Evolutionary conservation across 106 monocot genomes (phyloP).

Genomic region (Iris macrosiphon): DNA sequence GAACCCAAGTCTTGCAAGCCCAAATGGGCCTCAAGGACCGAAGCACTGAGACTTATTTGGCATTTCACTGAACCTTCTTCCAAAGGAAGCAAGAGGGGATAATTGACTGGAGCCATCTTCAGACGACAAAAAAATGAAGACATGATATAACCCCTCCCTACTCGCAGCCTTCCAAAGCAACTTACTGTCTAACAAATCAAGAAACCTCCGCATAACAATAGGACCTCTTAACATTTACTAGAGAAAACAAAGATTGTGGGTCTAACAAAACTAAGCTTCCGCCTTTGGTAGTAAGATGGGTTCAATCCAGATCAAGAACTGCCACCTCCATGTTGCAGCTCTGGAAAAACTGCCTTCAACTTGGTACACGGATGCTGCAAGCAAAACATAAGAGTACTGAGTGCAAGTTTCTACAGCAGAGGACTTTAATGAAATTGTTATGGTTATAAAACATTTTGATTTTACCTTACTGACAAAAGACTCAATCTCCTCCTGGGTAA

Average conservation of each 20-base stretch:
- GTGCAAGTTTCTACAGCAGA: neutral
- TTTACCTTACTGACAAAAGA: constrained; percentile 19
- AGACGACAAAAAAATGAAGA: neutral
- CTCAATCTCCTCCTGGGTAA: constrained; percentile 18
- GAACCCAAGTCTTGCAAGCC: neutral
- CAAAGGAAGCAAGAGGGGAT: constrained; percentile 3
- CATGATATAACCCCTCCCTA: neutral
- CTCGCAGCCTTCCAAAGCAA: constrained; percentile 1
- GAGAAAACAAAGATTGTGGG: too few relatives aligned
- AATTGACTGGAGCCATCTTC: neutral
- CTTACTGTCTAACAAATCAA: neutral
- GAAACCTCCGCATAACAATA: neutral
- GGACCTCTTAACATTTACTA: neutral
- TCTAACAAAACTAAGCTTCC: constrained; percentile 4
- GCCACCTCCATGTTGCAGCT: neutral
- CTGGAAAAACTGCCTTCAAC: constrained; percentile 1
- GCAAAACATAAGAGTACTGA: neutral
- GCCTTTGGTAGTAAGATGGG: neutral
- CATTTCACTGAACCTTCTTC: constrained; percentile 7
- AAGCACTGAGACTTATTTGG: constrained; percentile 6
- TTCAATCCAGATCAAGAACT: neutral
- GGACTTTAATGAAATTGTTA: neutral
- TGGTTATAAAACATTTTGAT: neutral
- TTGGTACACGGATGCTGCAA: neutral
- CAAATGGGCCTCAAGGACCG: neutral